Percentiles rank a stretch among this genome's conserved stretches.
Conservation (phyloP, 495 filamentous ascomycete species). For the Usnea hakonensis region DNA sequence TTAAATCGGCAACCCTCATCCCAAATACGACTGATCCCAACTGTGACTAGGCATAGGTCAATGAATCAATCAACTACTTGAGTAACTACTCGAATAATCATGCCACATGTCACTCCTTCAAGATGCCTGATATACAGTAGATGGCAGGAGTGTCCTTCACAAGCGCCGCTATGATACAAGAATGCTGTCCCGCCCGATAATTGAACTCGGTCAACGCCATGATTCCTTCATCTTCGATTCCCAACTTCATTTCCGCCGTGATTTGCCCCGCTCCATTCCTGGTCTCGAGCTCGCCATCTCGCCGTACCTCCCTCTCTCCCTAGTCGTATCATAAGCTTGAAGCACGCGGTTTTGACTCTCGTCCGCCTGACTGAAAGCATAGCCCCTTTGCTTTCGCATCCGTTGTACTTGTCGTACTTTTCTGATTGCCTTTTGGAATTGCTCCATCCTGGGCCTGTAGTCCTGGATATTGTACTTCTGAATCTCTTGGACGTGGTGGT, state of each 20-base stretch:
- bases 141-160: conserved; percentile 5
- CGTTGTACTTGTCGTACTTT: conserved; percentile 98
- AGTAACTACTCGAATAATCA: not conserved
- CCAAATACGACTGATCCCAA: not conserved
- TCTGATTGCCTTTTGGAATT: conserved; percentile 98
- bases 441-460: conserved; percentile 97
- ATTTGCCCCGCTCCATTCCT: conserved; percentile 24
- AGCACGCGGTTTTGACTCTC: conserved; percentile 89
- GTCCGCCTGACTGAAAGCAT: conserved; percentile 96
- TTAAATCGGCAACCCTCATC: not conserved
- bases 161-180: conserved; percentile 15
- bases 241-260: conserved; percentile 18
- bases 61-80: not conserved
- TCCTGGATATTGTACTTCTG: conserved; percentile 99
- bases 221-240: not conserved
- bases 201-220: not conserved
- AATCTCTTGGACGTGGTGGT: conserved; percentile 99
- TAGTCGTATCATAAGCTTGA: conserved; percentile 95
- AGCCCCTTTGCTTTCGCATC: conserved; percentile 98
- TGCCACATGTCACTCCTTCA: not conserved
- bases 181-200: not conserved
- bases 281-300: conserved; percentile 79
- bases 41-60: not conserved
- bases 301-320: conserved; percentile 82
- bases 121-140: not conserved